phyloP scores from a whole-genome alignment of 352 stramenopile species.

The Phytopythium mirpurense region DNA sequence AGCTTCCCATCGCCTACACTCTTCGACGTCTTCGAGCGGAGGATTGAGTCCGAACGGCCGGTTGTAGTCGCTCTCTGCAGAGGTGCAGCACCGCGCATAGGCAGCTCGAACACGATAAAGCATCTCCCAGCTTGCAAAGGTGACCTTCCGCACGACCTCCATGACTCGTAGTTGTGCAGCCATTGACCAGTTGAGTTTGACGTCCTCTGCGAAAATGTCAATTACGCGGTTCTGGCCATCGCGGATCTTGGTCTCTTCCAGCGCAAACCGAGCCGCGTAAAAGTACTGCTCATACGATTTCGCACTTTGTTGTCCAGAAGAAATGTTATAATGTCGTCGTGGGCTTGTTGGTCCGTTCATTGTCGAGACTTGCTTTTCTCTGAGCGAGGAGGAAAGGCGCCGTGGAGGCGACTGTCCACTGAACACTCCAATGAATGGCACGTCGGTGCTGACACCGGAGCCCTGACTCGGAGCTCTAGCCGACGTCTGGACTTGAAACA shows the following conservation, averaged over 20 bases:
- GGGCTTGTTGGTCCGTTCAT: neutral
- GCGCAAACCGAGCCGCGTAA: slow-evolving; percentile 40
- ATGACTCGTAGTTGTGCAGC: slow-evolving; percentile 50
- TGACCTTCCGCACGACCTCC: slow-evolving; percentile 61
- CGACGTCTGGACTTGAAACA: slow-evolving; percentile 16
- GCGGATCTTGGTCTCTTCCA: slow-evolving; percentile 61
- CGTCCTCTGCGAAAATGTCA: slow-evolving; percentile 58
- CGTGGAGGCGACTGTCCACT: neutral
- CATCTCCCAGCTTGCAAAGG: slow-evolving; percentile 73
- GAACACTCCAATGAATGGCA: slow-evolving; percentile 7
- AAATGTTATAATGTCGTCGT: neutral
- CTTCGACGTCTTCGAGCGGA: slow-evolving; percentile 30
- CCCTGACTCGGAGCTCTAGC: neutral
- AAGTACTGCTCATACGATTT: slow-evolving; percentile 29
- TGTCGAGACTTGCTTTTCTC: neutral
- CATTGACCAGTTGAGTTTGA: slow-evolving; percentile 45
- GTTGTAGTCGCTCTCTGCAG: slow-evolving; percentile 52
- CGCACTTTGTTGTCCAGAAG: neutral
- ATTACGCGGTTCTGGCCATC: slow-evolving; percentile 43
- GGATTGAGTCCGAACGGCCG: slow-evolving; percentile 49
- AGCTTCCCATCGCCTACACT: slow-evolving; percentile 31
- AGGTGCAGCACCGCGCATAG: slow-evolving; percentile 50
- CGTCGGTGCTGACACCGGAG: neutral
- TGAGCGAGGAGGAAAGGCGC: neutral
- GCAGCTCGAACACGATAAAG: slow-evolving; percentile 56